Base-by-base conservation (phyloP, 352 stramenopile genomes). In the Globisporangium nagaii region DNA sequence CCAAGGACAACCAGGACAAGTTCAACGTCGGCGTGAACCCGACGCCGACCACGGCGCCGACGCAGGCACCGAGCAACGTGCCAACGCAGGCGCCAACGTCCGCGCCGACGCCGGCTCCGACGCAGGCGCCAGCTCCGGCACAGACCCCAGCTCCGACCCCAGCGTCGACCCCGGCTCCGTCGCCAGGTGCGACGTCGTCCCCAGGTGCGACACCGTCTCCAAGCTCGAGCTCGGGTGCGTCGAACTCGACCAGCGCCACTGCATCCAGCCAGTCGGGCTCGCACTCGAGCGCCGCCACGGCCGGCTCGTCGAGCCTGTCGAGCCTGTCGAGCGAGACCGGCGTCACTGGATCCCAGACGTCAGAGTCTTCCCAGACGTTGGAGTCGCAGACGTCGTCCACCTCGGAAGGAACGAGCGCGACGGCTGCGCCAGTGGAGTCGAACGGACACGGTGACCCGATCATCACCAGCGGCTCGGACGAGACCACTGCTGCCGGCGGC, bases 1-100 rank as follows among this genome's bases (percentile, higher is more conserved):
- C 53, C 3, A 51, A 60, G 28, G 59, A 79, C 63, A 68, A 48
- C 31, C 58, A 71, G 59, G 39, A 67, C 55, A 90, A 90, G 65
- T 88, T 84, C 54, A 61, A 60, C 17, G 72, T 70, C 32, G 67
- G 6, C 1, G 30, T 46, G 27, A 30, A 27, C 27, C 40, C 40
- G 11, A 31, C 50, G 17, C 7, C 36, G 6, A 34, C 27, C 13
- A 35, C 20, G 22, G 19, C 42, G 20, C 31, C 24, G 20, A 37
- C 44, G 19, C 35, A 19, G 44, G 20, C 44, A 27, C 27, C 44
- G 17, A 40, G 17, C 34, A 17, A 40, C 44, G 27, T 15, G 7
- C 41, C 37, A 47, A 20, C 24, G 9, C 30, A 40, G 22, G 24
- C 32, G 15, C 46, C 46, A 19, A 40, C 46, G 1, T 31, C 22